A percentile compares a stretch with the other conserved stretches of the same genome.
These are phyloP conservation scores for Phyllosticta citriasiana DNA, from an alignment of 2,329 filamentous ascomycete genomes.

Conservation along the genomic window DNA sequence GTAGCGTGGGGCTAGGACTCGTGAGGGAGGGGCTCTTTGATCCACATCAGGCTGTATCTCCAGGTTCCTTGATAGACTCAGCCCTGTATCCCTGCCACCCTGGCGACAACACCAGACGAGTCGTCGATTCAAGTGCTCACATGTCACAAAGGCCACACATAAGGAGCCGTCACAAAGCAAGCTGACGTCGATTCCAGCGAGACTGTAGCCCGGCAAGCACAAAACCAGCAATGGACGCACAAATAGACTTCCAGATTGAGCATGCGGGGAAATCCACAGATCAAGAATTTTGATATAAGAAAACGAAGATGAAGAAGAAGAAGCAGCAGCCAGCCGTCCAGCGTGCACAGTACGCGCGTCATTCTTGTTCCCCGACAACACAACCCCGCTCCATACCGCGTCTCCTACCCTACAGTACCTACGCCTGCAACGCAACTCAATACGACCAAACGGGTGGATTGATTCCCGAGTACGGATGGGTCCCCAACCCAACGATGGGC, in stretches of 20 bases:
- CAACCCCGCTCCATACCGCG: neutral
- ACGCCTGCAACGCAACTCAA: neutral
- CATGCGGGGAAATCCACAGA: neutral
- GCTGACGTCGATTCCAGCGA: neutral
- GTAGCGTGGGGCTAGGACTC: neutral
- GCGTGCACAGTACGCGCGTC: neutral
- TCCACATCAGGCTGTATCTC: no score
- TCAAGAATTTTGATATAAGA: neutral
- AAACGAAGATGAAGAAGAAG: neutral
- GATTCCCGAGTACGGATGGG: conserved; percentile 14
- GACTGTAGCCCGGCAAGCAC: neutral
- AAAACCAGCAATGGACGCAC: neutral
- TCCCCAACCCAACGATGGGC: conserved; percentile 14
- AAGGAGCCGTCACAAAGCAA: neutral
- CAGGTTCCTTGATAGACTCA: neutral
- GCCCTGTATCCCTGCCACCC: neutral
- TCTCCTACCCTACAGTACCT: neutral
- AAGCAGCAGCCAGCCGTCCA: neutral
- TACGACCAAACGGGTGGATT: conserved; percentile 16
- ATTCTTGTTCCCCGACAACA: neutral
- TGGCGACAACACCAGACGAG: neutral
- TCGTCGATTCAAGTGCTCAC: neutral
- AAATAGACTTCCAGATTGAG: neutral
- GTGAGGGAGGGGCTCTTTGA: neutral
- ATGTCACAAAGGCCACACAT: neutral